These are phyloP conservation scores for Chenopodium berlandieri DNA, from an alignment of 148 eudicot species.

Conservation along the genomic window DNA sequence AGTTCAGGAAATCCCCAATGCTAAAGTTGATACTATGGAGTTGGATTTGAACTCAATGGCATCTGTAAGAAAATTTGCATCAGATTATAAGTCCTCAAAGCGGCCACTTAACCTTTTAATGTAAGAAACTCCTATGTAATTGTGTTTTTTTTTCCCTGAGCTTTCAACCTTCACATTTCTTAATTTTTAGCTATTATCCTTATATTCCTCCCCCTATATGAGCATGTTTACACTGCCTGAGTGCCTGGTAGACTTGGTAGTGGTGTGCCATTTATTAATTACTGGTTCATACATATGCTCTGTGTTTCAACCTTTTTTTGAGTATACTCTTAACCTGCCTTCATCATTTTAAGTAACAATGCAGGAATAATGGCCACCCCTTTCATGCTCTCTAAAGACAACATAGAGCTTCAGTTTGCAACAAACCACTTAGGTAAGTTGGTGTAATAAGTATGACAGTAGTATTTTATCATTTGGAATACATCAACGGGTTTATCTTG, in stretches of 20 bases:
- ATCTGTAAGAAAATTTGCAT: constrained; percentile 68
- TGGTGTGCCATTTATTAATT: neutral
- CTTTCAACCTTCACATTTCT: neutral
- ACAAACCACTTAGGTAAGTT: constrained; percentile 75
- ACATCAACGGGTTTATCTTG: neutral
- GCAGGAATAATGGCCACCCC: constrained; percentile 96
- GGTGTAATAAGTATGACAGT: neutral
- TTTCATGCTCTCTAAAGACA: constrained; percentile 73
- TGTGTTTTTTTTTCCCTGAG: neutral
- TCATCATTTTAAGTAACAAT: constrained; percentile 54
- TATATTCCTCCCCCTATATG: neutral
- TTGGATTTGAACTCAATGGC: constrained; percentile 76
- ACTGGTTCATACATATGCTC: neutral
- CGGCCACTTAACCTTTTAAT: constrained; percentile 69
- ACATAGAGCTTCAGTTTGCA: constrained; percentile 87
- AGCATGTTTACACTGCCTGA: neutral
- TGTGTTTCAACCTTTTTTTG: neutral
- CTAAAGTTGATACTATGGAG: constrained; percentile 76
- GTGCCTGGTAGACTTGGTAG: neutral
- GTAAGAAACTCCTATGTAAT: constrained; percentile 40
- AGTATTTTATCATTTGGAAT: neutral
- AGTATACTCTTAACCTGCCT: constrained; percentile 11
- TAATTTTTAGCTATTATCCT: neutral
- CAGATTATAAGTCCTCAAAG: constrained; percentile 49
- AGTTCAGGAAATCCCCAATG: constrained; percentile 57